phyloP scores from a whole-genome alignment of 257 asterid species.

The Capsicum pubescens region DNA sequence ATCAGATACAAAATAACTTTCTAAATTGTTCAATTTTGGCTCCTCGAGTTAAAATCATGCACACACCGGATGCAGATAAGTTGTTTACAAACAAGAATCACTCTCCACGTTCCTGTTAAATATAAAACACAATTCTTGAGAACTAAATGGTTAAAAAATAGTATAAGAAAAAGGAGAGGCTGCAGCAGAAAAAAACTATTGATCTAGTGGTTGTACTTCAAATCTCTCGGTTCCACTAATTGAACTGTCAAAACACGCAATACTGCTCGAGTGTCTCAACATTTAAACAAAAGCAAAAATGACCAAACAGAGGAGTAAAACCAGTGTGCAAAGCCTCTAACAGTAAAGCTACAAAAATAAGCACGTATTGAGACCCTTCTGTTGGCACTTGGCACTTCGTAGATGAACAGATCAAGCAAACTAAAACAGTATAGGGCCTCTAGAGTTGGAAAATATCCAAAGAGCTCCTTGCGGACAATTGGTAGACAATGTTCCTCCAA shows the following conservation, averaged over 20 bases:
- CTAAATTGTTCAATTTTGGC: neutral
- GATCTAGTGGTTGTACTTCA: neutral
- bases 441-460: neutral
- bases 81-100: neutral
- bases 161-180: neutral
- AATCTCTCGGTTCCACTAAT: neutral
- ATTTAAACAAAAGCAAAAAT: neutral
- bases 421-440: neutral
- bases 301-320: neutral
- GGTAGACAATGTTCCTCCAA: neutral
- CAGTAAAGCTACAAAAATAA: neutral
- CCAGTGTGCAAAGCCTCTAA: neutral
- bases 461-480: neutral
- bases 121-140: neutral
- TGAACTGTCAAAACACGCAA: neutral
- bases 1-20: neutral
- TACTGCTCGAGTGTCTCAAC: neutral
- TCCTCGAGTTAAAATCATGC: neutral
- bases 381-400: neutral
- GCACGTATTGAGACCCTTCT: neutral
- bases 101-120: neutral
- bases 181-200: neutral
- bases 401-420: neutral
- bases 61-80: neutral
- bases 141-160: neutral